A percentile compares a stretch with the other conserved stretches of the same genome.
Evolutionary conservation across 2,329 filamentous ascomycete species (phyloP).

Genomic region (Fusarium anthophilum): DNA sequence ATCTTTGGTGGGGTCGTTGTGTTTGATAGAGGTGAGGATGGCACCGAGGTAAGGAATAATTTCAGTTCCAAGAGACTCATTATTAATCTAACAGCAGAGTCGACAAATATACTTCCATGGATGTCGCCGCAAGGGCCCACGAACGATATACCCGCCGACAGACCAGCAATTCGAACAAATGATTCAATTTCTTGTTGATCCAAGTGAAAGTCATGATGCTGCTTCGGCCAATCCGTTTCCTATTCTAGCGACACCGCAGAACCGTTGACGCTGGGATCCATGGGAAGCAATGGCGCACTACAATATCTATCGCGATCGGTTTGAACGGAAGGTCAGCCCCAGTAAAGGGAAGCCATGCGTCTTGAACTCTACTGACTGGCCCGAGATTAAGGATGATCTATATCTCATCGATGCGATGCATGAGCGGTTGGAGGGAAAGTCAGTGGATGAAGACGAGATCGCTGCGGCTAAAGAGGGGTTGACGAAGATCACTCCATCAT

Average conservation of each 20-base stretch:
- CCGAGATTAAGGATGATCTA: not conserved
- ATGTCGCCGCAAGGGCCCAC: not conserved
- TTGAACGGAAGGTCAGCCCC: not conserved
- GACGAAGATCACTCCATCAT: not conserved
- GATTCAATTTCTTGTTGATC: not conserved
- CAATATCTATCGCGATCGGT: constrained; percentile 12
- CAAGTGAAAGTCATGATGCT: not conserved
- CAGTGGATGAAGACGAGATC: not conserved
- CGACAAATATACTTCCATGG: constrained; percentile 1
- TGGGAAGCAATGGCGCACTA: constrained; percentile 1
- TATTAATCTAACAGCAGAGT: not conserved
- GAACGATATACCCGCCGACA: constrained; percentile 6
- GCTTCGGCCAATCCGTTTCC: not conserved
- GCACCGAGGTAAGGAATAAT: not conserved
- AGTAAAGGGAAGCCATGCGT: not conserved
- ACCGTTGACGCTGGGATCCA: constrained; percentile 14
- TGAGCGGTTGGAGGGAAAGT: not conserved
- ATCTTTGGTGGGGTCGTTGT: constrained; percentile 15
- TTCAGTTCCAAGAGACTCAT: rapidly evolving
- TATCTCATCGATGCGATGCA: not conserved
- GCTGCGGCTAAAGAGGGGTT: not conserved
- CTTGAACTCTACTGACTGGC: not conserved
- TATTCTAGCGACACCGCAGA: not conserved
- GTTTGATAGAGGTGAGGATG: constrained; percentile 4
- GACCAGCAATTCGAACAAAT: not conserved